These are phyloP conservation scores for Juncus inflexus DNA, from an alignment of 176 grass and related monocot species.

Conservation along the genomic window DNA sequence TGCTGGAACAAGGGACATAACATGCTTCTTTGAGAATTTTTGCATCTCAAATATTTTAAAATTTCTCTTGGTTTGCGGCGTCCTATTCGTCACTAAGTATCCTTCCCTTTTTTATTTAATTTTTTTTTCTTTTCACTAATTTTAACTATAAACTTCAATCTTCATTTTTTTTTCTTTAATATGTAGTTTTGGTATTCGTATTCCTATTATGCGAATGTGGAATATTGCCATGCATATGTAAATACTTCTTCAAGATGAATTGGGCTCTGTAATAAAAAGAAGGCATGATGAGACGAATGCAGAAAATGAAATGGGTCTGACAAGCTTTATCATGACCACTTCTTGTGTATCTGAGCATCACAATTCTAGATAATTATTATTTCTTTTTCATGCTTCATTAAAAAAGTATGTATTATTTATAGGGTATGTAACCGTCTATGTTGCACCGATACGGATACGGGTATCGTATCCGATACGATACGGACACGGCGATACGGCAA, in stretches of 20 bases:
- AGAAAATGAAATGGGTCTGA: too few relatives aligned
- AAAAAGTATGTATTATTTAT: too few relatives aligned
- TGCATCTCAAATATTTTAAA: slow-evolving; percentile 41
- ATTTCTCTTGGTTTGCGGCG: slow-evolving; percentile 32
- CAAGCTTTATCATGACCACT: too few relatives aligned
- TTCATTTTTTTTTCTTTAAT: slow-evolving; percentile 9
- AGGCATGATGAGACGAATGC: too few relatives aligned
- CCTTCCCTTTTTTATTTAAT: background rate
- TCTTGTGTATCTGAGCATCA: too few relatives aligned
- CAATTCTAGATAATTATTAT: too few relatives aligned
- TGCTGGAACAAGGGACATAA: slow-evolving; percentile 50
- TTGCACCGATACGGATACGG: too few relatives aligned
- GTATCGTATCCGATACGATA: too few relatives aligned
- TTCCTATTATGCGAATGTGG: slow-evolving; percentile 22
- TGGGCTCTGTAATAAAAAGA: too few relatives aligned
- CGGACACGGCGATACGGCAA: too few relatives aligned
- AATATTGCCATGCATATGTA: slow-evolving; percentile 24
- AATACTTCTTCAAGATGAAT: slow-evolving; percentile 24
- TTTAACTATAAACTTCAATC: background rate
- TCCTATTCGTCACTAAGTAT: slow-evolving; percentile 37
- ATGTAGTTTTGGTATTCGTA: slow-evolving; percentile 22
- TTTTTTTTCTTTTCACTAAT: background rate
- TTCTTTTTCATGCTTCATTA: too few relatives aligned
- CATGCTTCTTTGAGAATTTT: slow-evolving; percentile 57
- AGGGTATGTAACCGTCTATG: too few relatives aligned